phyloP scores from a whole-genome alignment of 192 early-diverging fungal species.

The Rhizoclosmatium sp. region DNA sequence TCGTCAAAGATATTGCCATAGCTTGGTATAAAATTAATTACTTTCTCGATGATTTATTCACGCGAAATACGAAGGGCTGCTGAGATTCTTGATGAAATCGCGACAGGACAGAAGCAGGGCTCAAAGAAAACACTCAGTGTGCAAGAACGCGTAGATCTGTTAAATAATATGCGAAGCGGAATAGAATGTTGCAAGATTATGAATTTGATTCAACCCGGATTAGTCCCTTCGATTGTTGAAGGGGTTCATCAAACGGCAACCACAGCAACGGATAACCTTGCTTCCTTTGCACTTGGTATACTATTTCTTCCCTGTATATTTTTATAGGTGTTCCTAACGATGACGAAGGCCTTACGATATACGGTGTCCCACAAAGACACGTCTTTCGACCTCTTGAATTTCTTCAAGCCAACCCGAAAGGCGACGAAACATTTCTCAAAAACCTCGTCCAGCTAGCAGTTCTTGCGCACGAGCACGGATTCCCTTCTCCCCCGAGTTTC shows the following conservation, averaged over 20 bases:
- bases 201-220: constrained; percentile 44
- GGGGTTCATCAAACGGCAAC: constrained; percentile 27
- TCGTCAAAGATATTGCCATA: not conserved
- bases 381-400: constrained; percentile 52
- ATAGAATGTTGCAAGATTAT: constrained; percentile 36
- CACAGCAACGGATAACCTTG: constrained; percentile 41
- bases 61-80: too few relatives aligned
- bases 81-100: too few relatives aligned
- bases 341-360: constrained; percentile 29
- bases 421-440: constrained; percentile 45
- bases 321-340: not conserved
- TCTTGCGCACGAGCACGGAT: constrained; percentile 24
- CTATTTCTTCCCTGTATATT: not conserved
- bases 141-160: not conserved
- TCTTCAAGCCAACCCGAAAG: constrained; percentile 47
- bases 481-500: not conserved
- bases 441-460: constrained; percentile 41
- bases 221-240: constrained; percentile 40
- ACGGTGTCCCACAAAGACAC: constrained; percentile 41
- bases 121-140: not conserved
- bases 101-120: too few relatives aligned
- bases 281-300: constrained; percentile 37
- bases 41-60: too few relatives aligned
- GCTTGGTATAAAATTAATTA: not conserved
- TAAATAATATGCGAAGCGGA: constrained; percentile 49